Base-by-base conservation (phyloP, 306 rosid genomes). In the Carpinus fangiana region DNA sequence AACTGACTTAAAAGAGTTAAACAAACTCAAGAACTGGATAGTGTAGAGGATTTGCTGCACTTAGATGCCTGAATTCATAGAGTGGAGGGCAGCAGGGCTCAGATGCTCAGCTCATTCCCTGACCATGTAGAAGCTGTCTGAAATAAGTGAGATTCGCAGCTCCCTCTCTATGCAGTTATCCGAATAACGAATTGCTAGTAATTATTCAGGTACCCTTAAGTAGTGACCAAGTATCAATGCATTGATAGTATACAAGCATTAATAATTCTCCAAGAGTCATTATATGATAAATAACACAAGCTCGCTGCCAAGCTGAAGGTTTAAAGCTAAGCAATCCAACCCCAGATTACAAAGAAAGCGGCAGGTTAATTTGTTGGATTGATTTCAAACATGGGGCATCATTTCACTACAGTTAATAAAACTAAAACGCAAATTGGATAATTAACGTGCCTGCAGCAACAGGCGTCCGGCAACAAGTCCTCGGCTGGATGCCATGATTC, bases 401-500 rank as follows among this genome's bases (percentile, higher is more conserved):
- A 12, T 20, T n/a, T 43, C 4, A 66, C 18, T n/a, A 41, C 14
- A n/a, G 8, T 38, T 38, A 4, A 66, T 41, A 5, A 41, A 9
- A 66, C 28, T 4, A 66, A 66, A 41, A 64, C 45, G 0, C 2
- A 31, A 12, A 12, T 34, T 26, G 28, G 43, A 48, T 50, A 70
- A 18, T 20, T n/a, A 57, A 72, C 38, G 34, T 76, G 87, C 98
- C 93, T 90, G 90, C 82, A 91, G 81, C 79, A 82, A 75, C 75
- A 93, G 74, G 73, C 98, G 96, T 73, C 99, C 98, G 8, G 93
- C 90, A 12, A 92, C 70, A 60, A 93, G 92, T 83, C 99, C 97
- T 73, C 93, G 81, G 82, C 98, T 87, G 45, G 98, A 95, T 17
- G 99, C 98, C 97, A 95, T 91, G 83, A 95, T 87, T 86, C 99